A percentile compares a stretch with the other conserved stretches of the same genome.
These are phyloP conservation scores for Arthrinium phaeospermum DNA, from an alignment of 2,329 filamentous ascomycete genomes.

Conservation along the genomic window DNA sequence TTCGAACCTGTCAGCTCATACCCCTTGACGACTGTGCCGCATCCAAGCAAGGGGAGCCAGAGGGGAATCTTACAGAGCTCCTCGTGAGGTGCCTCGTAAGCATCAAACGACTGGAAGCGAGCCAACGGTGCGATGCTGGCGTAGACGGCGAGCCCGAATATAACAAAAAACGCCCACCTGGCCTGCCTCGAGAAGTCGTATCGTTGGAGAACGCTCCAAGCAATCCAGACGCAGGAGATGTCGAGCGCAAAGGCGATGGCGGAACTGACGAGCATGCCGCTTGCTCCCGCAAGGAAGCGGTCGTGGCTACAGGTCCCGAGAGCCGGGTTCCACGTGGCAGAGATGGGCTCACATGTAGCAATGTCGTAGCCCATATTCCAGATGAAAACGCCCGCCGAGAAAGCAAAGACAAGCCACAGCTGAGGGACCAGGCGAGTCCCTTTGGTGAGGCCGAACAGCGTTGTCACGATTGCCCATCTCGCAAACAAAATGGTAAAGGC, in stretches of 20 bases:
- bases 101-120: background rate
- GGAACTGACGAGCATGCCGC: background rate
- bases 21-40: background rate
- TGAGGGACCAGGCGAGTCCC: background rate
- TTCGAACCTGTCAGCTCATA: background rate
- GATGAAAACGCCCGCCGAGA: background rate
- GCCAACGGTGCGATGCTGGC: background rate
- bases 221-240: background rate
- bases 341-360: background rate
- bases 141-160: background rate
- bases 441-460: background rate
- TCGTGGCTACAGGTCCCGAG: background rate
- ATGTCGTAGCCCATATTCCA: background rate
- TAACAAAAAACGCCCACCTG: background rate
- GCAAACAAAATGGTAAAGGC: background rate
- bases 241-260: background rate
- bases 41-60: background rate
- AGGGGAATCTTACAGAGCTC: background rate
- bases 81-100: background rate
- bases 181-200: background rate
- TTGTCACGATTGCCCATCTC: background rate
- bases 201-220: background rate
- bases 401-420: background rate
- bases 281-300: background rate
- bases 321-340: conserved; percentile 3